Percentiles rank a stretch among this genome's conserved stretches.
Conservation (phyloP, 2,329 filamentous ascomycete genomes). For the Diplodia seriata region DNA sequence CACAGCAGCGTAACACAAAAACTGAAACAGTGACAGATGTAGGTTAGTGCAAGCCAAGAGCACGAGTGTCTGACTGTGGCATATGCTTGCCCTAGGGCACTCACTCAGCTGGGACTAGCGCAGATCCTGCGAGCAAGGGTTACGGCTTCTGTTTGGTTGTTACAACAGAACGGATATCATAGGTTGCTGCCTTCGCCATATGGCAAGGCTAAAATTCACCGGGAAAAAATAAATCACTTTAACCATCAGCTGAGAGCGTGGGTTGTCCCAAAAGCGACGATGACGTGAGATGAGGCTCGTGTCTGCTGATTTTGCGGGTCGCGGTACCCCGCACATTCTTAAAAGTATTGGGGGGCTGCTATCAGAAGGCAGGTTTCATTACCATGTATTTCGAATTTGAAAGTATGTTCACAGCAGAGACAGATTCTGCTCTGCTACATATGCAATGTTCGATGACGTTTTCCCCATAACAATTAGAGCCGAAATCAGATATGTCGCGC, state of each 20-base stretch:
- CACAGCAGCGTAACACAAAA: neutral
- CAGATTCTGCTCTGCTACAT: too few relatives aligned
- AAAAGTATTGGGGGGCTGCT: neutral
- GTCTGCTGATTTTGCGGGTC: neutral
- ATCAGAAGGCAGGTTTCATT: neutral
- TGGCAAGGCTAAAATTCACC: neutral
- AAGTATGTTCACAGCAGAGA: too few relatives aligned
- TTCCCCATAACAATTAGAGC: too few relatives aligned
- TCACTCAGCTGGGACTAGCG: neutral
- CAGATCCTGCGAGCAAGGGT: neutral
- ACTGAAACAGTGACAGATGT: neutral
- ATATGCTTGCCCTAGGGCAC: neutral
- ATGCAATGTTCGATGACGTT: too few relatives aligned
- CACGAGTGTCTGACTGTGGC: neutral
- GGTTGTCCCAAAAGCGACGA: neutral
- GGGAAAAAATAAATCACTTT: neutral
- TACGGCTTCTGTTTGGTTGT: neutral
- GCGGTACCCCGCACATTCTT: neutral
- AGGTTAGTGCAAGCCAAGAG: neutral
- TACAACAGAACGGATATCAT: neutral
- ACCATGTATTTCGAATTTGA: too few relatives aligned
- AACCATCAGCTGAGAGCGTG: neutral
- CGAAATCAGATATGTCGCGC: too few relatives aligned
- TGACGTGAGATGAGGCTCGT: conserved; percentile 7
- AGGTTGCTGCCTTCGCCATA: neutral